These are phyloP conservation scores for Cucurbita moschata DNA, from an alignment of 306 rosid species.

Conservation along the genomic window DNA sequence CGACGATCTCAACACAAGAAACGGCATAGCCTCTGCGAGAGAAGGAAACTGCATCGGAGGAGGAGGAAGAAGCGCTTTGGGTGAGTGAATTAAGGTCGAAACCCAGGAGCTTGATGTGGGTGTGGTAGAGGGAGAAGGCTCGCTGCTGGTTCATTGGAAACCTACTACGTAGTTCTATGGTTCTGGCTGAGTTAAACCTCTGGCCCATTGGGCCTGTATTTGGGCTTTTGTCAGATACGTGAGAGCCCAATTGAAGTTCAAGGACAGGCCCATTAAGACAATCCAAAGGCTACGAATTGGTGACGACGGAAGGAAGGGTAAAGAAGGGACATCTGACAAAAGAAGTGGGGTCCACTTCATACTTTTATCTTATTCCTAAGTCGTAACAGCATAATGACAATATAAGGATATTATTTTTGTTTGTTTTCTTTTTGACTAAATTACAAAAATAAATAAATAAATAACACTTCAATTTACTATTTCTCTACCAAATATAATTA, in stretches of 20 bases:
- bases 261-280: neutral
- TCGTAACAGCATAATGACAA: neutral
- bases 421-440: neutral
- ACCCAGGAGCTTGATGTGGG: constrained; percentile 58
- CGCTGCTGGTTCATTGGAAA: constrained; percentile 3
- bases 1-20: constrained; percentile 40
- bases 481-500: too few relatives aligned
- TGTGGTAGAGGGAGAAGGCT: constrained; percentile 16
- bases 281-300: neutral
- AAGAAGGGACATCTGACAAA: neutral
- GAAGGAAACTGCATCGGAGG: constrained; percentile 15
- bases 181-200: neutral
- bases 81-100: constrained; percentile 51
- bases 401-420: neutral
- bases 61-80: constrained; percentile 17
- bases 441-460: too few relatives aligned
- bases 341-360: neutral
- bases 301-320: neutral
- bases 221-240: neutral
- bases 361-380: neutral
- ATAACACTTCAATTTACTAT: too few relatives aligned
- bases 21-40: constrained; percentile 32
- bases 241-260: neutral
- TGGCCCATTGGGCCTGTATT: neutral
- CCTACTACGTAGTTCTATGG: neutral